A percentile compares a stretch with the other conserved stretches of the same genome.
Conservation (phyloP, 2,329 filamentous ascomycete genomes). For the Sarocladium brachiariae region DNA sequence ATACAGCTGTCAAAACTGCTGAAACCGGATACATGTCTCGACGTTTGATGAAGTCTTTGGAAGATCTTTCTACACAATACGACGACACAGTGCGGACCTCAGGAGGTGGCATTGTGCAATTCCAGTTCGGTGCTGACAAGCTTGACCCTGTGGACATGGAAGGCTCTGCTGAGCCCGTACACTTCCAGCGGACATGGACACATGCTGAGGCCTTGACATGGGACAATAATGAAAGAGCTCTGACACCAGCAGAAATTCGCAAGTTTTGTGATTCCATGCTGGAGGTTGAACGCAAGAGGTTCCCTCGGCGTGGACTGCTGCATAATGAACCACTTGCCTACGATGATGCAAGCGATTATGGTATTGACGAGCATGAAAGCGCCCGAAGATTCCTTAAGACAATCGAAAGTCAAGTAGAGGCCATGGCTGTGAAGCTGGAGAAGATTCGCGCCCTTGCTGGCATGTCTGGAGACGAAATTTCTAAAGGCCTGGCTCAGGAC, state of each 20-base stretch:
- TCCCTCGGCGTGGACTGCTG: conserved; percentile 55
- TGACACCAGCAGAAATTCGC: conserved; percentile 69
- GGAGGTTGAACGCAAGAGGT: conserved; percentile 58
- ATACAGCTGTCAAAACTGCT: conserved; percentile 97
- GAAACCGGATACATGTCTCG: conserved; percentile 99
- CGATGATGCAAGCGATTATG: conserved; percentile 60
- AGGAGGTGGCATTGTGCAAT: conserved; percentile 82
- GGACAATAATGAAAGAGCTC: conserved; percentile 65
- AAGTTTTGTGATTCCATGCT: conserved; percentile 62
- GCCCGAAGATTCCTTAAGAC: conserved; percentile 74
- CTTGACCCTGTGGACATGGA: conserved; percentile 98
- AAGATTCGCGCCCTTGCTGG: conserved; percentile 44
- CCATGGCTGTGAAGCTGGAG: conserved; percentile 54
- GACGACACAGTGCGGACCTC: conserved; percentile 94
- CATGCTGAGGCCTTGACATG: conserved; percentile 73
- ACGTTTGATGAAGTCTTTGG: conserved; percentile 93
- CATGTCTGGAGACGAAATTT: conserved; percentile 29
- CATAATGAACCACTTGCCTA: conserved; percentile 59
- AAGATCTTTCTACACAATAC: conserved; percentile 89
- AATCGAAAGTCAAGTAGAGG: conserved; percentile 64
- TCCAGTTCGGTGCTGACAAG: conserved; percentile 94
- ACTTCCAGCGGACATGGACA: conserved; percentile 86
- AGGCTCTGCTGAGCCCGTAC: conserved; percentile 81
- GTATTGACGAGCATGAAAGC: conserved; percentile 73
- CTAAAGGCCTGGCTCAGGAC: conserved; percentile 23